Conservation (phyloP, 2,329 filamentous ascomycete species). For the Neonectria magnoliae region DNA sequence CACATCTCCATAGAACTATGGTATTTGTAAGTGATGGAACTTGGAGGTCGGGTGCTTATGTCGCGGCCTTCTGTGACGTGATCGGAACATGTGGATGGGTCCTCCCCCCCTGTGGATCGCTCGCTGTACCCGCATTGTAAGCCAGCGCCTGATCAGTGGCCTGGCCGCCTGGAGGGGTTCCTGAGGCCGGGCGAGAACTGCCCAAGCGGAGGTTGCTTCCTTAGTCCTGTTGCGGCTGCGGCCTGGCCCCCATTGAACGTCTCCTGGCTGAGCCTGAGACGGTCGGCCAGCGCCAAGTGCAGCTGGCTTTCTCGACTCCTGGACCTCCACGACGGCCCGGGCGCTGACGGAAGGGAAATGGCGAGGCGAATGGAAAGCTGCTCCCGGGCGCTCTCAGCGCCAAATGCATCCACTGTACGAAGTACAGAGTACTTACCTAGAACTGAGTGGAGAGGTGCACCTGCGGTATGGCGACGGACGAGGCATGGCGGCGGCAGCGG, state of each 20-base stretch:
- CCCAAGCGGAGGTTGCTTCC: neutral
- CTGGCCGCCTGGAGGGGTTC: neutral
- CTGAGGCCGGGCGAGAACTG: neutral
- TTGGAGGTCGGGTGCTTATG: neutral
- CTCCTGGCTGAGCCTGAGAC: neutral
- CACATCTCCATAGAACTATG: neutral
- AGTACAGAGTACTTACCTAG: too few relatives aligned
- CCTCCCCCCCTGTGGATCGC: neutral
- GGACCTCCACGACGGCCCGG: too few relatives aligned
- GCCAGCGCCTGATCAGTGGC: neutral
- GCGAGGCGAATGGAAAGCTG: too few relatives aligned
- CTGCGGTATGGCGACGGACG: neutral
- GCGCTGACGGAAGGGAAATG: too few relatives aligned
- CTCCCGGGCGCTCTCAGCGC: too few relatives aligned
- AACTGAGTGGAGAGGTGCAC: too few relatives aligned
- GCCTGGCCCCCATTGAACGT: neutral
- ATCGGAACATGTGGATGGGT: neutral
- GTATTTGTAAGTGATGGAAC: neutral
- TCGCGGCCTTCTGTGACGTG: neutral
- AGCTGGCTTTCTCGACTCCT: too few relatives aligned
- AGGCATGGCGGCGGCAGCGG: neutral
- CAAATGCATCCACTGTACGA: too few relatives aligned
- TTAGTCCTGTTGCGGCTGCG: neutral
- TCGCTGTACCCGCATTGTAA: neutral
- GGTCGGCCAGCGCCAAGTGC: neutral